A percentile compares a stretch with the other conserved stretches of the same genome.
Evolutionary conservation across 2,329 filamentous ascomycete genomes (phyloP).

Genomic region (Hawksworthiomyces lignivorus): DNA sequence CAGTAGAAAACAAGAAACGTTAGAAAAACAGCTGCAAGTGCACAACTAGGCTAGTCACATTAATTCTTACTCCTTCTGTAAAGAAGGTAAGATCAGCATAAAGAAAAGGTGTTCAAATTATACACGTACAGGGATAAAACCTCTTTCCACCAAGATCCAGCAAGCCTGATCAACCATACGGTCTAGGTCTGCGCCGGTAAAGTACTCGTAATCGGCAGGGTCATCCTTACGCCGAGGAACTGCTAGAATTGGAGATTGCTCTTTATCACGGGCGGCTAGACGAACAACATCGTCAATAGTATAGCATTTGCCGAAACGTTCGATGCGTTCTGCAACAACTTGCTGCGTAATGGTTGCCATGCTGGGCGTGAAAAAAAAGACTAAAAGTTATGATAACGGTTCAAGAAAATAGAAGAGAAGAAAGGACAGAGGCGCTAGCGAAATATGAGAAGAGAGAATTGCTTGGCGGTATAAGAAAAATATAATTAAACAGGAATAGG

Average conservation of each 20-base stretch:
- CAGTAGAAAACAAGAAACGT: too few relatives aligned
- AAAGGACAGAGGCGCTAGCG: too few relatives aligned
- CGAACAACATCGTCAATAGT: slow-evolving; percentile 34
- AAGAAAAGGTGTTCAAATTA: too few relatives aligned
- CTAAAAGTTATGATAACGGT: too few relatives aligned
- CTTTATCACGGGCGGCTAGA: slow-evolving; percentile 26
- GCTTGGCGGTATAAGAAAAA: too few relatives aligned
- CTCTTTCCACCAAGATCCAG: slow-evolving; percentile 22
- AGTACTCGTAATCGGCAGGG: slow-evolving; percentile 30
- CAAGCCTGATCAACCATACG: slow-evolving; percentile 31
- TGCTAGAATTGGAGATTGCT: slow-evolving; percentile 32
- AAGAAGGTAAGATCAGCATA: too few relatives aligned
- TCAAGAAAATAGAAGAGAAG: too few relatives aligned
- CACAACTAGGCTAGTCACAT: too few relatives aligned
- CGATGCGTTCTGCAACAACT: slow-evolving; percentile 20
- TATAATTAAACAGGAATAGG: too few relatives aligned
- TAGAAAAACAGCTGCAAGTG: too few relatives aligned
- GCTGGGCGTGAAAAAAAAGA: not conserved
- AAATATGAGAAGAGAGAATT: too few relatives aligned
- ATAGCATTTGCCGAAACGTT: slow-evolving; percentile 30
- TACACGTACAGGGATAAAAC: slow-evolving; percentile 20
- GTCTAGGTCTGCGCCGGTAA: slow-evolving; percentile 32
- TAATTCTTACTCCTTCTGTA: too few relatives aligned
- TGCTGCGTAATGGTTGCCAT: slow-evolving; percentile 23
- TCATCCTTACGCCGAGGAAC: slow-evolving; percentile 27